A percentile compares a stretch with the other conserved stretches of the same genome.
These are phyloP conservation scores for Huntiella decipiens DNA, from an alignment of 2,329 filamentous ascomycete genomes.

Conservation along the genomic window DNA sequence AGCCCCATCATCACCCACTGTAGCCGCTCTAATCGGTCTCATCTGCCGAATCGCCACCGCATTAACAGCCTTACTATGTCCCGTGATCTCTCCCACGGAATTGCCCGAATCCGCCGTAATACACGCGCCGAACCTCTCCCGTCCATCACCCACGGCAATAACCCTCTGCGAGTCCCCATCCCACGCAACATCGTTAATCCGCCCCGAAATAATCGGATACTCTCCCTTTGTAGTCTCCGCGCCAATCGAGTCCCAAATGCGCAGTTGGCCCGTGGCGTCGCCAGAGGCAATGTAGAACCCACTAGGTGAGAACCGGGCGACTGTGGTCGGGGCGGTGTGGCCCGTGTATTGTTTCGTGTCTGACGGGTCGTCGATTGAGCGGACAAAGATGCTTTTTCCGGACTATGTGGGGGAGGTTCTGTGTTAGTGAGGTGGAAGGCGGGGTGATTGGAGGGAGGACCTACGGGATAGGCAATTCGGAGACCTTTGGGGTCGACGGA, in stretches of 20 bases:
- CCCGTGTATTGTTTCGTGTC: slow-evolving; percentile 77
- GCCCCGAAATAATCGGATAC: slow-evolving; percentile 82
- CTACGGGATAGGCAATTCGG: slow-evolving; percentile 78
- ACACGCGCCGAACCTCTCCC: slow-evolving; percentile 82
- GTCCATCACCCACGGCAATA: slow-evolving; percentile 88
- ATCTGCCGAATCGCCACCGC: slow-evolving; percentile 76
- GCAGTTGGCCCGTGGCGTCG: slow-evolving; percentile 65
- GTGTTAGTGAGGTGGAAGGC: too few species aligned
- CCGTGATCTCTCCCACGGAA: slow-evolving; percentile 81
- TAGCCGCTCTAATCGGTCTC: slow-evolving; percentile 76
- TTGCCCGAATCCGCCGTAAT: slow-evolving; percentile 94
- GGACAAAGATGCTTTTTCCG: slow-evolving; percentile 90
- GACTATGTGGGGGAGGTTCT: slow-evolving; percentile 33
- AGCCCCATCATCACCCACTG: slow-evolving; percentile 74
- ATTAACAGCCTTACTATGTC: slow-evolving; percentile 82
- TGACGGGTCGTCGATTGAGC: slow-evolving; percentile 78
- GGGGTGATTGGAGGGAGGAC: slow-evolving; percentile 17
- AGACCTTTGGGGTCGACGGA: slow-evolving; percentile 79
- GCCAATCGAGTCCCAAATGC: slow-evolving; percentile 83
- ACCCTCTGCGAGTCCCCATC: slow-evolving; percentile 92
- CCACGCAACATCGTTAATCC: slow-evolving; percentile 94
- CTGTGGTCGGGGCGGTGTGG: slow-evolving; percentile 74
- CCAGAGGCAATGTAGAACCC: slow-evolving; percentile 91
- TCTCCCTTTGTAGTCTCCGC: slow-evolving; percentile 74
- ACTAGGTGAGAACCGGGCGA: slow-evolving; percentile 83